A percentile compares a stretch with the other conserved stretches of the same genome.
These are phyloP conservation scores for Brassica cretica DNA, from an alignment of 345 rosid genomes.

Conservation along the genomic window DNA sequence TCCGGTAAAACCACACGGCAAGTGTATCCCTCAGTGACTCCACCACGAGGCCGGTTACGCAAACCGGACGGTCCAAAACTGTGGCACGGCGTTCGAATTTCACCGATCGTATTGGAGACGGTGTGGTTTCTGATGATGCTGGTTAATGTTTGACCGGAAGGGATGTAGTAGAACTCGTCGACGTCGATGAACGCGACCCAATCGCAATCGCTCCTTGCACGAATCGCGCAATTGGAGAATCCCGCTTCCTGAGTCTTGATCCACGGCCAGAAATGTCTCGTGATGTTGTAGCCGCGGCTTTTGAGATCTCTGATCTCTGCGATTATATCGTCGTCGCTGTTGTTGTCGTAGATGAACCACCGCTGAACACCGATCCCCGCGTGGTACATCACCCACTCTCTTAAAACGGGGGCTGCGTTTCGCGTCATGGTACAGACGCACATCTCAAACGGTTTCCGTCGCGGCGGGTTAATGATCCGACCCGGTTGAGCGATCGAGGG, in stretches of 20 bases:
- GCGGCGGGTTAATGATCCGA: slow-evolving; percentile 5
- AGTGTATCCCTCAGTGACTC: slow-evolving; percentile 70
- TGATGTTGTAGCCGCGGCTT: slow-evolving; percentile 44
- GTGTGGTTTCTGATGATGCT: slow-evolving; percentile 47
- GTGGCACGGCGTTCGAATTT: slow-evolving; percentile 64
- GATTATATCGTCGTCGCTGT: slow-evolving; percentile 63
- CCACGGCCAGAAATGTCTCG: slow-evolving; percentile 86
- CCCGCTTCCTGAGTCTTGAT: slow-evolving; percentile 87
- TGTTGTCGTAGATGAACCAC: slow-evolving; percentile 86
- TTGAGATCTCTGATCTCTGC: slow-evolving; percentile 43
- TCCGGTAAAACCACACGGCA: slow-evolving; percentile 59
- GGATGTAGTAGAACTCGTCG: slow-evolving; percentile 68
- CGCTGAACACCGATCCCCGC: slow-evolving; percentile 63
- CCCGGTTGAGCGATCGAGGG: slow-evolving; percentile 61
- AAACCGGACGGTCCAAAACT: slow-evolving; percentile 81
- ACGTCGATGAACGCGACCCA: slow-evolving; percentile 91
- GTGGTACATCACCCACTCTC: slow-evolving; percentile 87
- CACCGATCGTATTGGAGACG: slow-evolving; percentile 34
- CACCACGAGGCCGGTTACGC: slow-evolving; percentile 44
- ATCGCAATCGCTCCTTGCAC: slow-evolving; percentile 59
- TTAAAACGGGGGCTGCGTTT: slow-evolving; percentile 60
- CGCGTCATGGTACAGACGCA: slow-evolving; percentile 85
- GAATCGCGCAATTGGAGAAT: slow-evolving; percentile 75
- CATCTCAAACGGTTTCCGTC: slow-evolving; percentile 48
- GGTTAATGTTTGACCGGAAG: slow-evolving; percentile 38